Conservation (phyloP, 495 filamentous ascomycete genomes). For the Lepraria neglecta region DNA sequence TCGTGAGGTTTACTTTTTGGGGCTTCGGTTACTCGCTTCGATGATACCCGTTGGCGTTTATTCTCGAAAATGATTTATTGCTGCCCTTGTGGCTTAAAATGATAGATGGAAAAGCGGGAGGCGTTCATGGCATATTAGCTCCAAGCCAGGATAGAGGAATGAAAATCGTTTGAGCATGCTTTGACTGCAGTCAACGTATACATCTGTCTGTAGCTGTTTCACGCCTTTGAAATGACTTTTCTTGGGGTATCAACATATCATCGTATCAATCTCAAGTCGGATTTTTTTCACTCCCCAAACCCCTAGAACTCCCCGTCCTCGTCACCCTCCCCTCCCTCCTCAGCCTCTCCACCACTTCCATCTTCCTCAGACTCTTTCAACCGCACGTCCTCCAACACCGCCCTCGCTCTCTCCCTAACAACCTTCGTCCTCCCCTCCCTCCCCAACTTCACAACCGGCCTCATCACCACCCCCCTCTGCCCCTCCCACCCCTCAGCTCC, state of each 20-base stretch:
- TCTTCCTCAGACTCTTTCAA: slow-evolving; percentile 45
- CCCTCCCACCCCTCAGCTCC: slow-evolving; percentile 42
- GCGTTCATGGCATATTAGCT: not conserved
- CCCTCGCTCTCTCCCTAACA: slow-evolving; percentile 63
- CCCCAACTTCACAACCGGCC: slow-evolving; percentile 52
- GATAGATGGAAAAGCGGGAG: slow-evolving; percentile 2
- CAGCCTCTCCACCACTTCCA: slow-evolving; percentile 27
- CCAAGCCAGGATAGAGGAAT: not conserved
- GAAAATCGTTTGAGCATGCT: not conserved
- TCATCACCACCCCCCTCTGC: slow-evolving; percentile 42
- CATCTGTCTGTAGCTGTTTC: too few relatives aligned
- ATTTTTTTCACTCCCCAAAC: slow-evolving; percentile 48
- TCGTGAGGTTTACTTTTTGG: not conserved
- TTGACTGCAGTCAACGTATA: not conserved
- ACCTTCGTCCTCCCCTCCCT: slow-evolving; percentile 59
- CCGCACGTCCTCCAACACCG: slow-evolving; percentile 69
- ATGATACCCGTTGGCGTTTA: slow-evolving; percentile 17
- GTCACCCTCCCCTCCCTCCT: slow-evolving; percentile 41
- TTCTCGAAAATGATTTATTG: not conserved
- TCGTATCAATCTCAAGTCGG: not conserved
- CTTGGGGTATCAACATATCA: not conserved
- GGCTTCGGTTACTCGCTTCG: not conserved
- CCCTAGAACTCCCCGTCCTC: slow-evolving; percentile 64
- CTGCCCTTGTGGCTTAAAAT: not conserved
- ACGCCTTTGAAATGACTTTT: too few relatives aligned